These are phyloP conservation scores for Pichia phayaonensis DNA, from an alignment of 805 yeast genomes.

Conservation along the genomic window DNA sequence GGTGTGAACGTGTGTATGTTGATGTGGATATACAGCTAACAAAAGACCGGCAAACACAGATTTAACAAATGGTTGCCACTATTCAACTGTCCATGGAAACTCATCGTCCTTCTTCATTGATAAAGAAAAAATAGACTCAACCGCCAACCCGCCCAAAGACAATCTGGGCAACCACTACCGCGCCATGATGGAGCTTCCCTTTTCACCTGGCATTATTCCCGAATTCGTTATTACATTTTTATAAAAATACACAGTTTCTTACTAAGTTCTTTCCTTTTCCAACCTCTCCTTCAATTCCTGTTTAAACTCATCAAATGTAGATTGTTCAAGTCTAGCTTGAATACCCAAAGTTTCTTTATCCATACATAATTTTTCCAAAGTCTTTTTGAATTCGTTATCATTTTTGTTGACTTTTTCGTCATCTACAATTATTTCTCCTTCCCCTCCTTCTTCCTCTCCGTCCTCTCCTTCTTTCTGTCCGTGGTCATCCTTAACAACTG, in stretches of 20 bases:
- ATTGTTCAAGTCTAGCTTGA: conserved; percentile 3
- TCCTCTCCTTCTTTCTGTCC: conserved; percentile 3
- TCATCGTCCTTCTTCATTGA: background rate
- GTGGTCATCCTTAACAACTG: conserved; percentile 9
- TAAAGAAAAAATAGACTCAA: background rate
- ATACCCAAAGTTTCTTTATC: background rate
- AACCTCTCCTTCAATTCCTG: conserved; percentile 16
- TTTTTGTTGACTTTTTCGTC: background rate
- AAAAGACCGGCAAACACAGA: background rate
- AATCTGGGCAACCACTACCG: no score
- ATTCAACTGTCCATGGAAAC: background rate
- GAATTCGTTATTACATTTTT: no score
- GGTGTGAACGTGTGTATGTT: background rate
- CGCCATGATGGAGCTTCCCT: no score
- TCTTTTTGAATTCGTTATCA: conserved; percentile 1
- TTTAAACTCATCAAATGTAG: conserved; percentile 10
- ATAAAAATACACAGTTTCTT: background rate
- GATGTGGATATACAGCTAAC: background rate
- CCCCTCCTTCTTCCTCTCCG: conserved; percentile 2
- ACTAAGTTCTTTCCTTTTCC: conserved; percentile 9
- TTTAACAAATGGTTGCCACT: background rate
- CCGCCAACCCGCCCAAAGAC: no score
- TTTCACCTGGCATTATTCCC: no score
- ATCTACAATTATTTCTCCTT: background rate
- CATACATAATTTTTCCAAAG: conserved; percentile 5